Evolutionary conservation across 768 basidiomycete species (phyloP), one percentile per base, ranked within the genome.

Genomic region (Serpula lacrymans): DNA sequence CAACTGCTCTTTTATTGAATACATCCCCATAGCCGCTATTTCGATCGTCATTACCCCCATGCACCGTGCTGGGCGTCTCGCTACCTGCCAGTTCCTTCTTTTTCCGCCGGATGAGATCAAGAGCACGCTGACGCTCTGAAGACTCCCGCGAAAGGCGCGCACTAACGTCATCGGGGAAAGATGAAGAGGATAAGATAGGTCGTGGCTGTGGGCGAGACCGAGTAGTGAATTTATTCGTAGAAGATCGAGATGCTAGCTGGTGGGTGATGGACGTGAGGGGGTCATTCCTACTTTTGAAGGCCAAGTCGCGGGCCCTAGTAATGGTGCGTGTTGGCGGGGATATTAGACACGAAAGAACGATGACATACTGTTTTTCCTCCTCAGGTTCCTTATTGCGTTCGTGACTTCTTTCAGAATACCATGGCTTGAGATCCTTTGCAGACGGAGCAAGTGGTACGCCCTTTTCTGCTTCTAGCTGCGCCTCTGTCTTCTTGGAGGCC

Each of bases 401-500:
- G 17, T 45, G 39, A 14, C 34, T 35, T 13, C 37, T 31, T 38
- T 62, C 57, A 0, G 63, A 61, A 57, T 92, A 92, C 88, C 88
- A 92, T 5, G 88, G 88, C 17, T 78, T 81, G 9, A 88, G 74
- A 46, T 92, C 89, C 51, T 88, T 84, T 5, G 70, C 74, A 3
- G 78, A 74, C 0, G 89, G 89, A 1, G 83, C 88, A 4, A 91
- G 68, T 2, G 85, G 70, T 6, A 88, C 58, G 13, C 89, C 88
- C 48, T 77, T 79, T 37, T 92, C 88, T 0, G 72, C 70, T 51
- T 84, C 80, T 6, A 62, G 63, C 0, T 70, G 57, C 3, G 61
- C 48, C 7, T 14, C 18, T 1, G 64, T 48, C 47, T 79, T 79
- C 57, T 74, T 77, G 4, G 72, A 68, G 3, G 73, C 68, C 17